Evolutionary conservation across 306 rosid genomes (phyloP).

Genomic region (Trifolium dubium): DNA sequence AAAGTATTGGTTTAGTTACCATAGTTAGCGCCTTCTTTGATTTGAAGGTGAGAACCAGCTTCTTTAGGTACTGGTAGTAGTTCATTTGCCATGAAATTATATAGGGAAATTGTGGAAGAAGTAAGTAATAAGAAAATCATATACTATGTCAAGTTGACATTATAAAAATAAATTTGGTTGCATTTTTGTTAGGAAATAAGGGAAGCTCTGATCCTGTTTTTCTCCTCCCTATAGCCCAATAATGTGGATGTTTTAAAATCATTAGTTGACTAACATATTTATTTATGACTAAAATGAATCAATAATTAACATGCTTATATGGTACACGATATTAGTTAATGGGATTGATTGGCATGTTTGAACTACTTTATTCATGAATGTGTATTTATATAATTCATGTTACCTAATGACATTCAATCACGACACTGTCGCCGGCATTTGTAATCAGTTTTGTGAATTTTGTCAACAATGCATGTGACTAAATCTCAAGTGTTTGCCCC

Average conservation of each 20-base stretch:
- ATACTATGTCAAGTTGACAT: conserved; percentile 41
- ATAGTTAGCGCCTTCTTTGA: conserved; percentile 38
- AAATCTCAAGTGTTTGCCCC: not conserved
- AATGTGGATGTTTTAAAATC: conserved; percentile 41
- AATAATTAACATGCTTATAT: not conserved
- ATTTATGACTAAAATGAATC: conserved; percentile 14
- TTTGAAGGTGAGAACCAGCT: conserved; percentile 15
- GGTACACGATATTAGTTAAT: conserved; percentile 6
- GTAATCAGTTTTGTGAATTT: conserved; percentile 5
- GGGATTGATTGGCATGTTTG: conserved; percentile 36
- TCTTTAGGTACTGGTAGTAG: conserved; percentile 6
- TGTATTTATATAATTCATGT: conserved; percentile 16
- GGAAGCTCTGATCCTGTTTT: not conserved
- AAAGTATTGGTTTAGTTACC: conserved; percentile 30
- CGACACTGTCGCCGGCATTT: not conserved
- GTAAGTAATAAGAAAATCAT: conserved; percentile 38
- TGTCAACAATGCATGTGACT: conserved; percentile 24
- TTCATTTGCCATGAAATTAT: conserved; percentile 29
- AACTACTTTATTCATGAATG: conserved; percentile 38
- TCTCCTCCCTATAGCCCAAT: conserved; percentile 16
- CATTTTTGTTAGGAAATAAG: conserved; percentile 23
- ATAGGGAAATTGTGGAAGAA: conserved; percentile 31
- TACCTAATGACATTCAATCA: conserved; percentile 9
- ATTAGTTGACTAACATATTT: conserved; percentile 34
- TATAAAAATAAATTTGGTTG: conserved; percentile 29